Evolutionary conservation across 352 stramenopile species (phyloP).

Genomic region (Phytopythium chamaehyphon): DNA sequence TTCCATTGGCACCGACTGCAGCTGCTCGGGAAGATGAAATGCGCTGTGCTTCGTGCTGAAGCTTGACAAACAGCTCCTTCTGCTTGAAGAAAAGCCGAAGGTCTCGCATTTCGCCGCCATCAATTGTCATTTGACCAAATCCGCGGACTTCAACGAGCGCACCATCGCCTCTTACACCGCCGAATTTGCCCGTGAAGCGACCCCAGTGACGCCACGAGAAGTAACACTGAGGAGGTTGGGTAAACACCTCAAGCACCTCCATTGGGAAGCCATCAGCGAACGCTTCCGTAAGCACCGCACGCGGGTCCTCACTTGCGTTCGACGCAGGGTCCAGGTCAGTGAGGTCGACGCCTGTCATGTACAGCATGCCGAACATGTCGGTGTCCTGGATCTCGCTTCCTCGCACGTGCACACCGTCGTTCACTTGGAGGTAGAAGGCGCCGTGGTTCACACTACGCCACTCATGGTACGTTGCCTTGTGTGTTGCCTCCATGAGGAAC

Average conservation of each 20-base stretch:
- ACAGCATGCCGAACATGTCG: conserved; percentile 69
- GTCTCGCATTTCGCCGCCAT: conserved; percentile 42
- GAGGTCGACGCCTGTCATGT: conserved; percentile 36
- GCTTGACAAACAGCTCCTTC: conserved; percentile 46
- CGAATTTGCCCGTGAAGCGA: conserved; percentile 59
- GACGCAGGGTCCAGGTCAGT: conserved; percentile 21
- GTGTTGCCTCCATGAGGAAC: conserved; percentile 77
- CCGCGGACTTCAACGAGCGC: conserved; percentile 55
- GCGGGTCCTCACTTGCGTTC: conserved; percentile 32
- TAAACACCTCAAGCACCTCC: conserved; percentile 77
- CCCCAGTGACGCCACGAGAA: conserved; percentile 83
- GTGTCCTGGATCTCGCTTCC: conserved; percentile 43
- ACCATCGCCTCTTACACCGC: conserved; percentile 57
- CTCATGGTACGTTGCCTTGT: conserved; percentile 53
- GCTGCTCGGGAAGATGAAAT: conserved; percentile 16
- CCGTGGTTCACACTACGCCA: conserved; percentile 60
- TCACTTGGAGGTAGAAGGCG: conserved; percentile 69
- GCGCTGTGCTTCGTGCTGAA: conserved; percentile 25
- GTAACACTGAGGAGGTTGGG: conserved; percentile 66
- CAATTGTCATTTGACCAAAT: conserved; percentile 68
- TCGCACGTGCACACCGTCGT: conserved; percentile 45
- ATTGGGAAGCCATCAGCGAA: conserved; percentile 77
- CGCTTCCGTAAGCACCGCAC: conserved; percentile 50
- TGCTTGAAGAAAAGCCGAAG: conserved; percentile 69
- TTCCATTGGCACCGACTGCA: conserved; percentile 10